Base-by-base conservation (phyloP, 1,139 yeast genomes). In the Blastobotrys elegans region DNA sequence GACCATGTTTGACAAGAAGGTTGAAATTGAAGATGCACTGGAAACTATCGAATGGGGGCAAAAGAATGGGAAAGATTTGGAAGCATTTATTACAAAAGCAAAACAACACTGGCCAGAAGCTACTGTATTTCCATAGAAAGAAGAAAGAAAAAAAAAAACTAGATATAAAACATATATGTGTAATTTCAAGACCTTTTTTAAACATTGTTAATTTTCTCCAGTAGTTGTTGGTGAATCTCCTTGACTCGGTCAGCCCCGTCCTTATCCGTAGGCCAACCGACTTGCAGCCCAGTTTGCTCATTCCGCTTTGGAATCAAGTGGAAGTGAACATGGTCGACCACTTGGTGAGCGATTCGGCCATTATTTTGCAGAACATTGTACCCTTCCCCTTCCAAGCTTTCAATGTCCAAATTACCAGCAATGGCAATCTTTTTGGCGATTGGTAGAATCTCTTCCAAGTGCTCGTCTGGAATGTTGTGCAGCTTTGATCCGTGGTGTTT, bases 321-420 rank as follows among this genome's bases (percentile, higher is more conserved):
- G 76, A 92, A 85, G 67, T 90, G 98, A 50, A 90, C 97, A 66
- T 92, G 98, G 60, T 85, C 95, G 52, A 92, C 97, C 50, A 75
- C 80, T 69, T 92, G 97, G 65, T 90, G 97, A 20, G 97, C 97
- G 62, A 89, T 82, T 59, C 85, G 69, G 34, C 97, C 97, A 59
- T 92, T 90, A 73, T 92, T 92, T 68, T 90, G 97, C 56, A 90
- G 74, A 26, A 90, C 67, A 64, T 90, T 90, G 76, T 90, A 90
- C 35, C 97, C 96, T 42, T 71, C 75, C 34, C 92, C 89, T 7
- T 82, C 84, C 4, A 83, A 83, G 8, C 72, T 73, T 21, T 61
- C 70, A 54, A 80, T 84, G 64, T 80, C 76, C 57, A 87, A 77
- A 6, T 73, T 80, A 26, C 79, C 64, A 2, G 85, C 86, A 57